Conservation (phyloP, 495 filamentous ascomycete genomes). For the Lophium mytilinum region DNA sequence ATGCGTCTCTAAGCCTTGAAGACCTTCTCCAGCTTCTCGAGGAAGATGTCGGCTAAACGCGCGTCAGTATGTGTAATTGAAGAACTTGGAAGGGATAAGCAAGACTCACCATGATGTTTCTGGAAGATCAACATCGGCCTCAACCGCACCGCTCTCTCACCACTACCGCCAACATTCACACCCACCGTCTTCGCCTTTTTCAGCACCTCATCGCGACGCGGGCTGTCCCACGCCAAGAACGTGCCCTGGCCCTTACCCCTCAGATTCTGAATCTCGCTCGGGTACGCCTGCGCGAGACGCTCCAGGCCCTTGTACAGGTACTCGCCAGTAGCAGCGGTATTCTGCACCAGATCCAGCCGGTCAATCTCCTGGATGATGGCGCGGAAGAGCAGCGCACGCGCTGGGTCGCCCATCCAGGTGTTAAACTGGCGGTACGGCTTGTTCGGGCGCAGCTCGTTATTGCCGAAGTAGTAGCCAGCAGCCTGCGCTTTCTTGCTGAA, state of each 20-base stretch:
- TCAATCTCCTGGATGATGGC: slow-evolving; percentile 89
- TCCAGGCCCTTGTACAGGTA: slow-evolving; percentile 73
- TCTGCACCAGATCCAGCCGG: slow-evolving; percentile 64
- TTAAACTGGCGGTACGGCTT: slow-evolving; percentile 99
- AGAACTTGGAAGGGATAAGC: too few species aligned
- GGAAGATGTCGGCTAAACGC: slow-evolving; percentile 49
- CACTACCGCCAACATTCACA: slow-evolving; percentile 89
- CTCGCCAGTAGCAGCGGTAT: slow-evolving; percentile 73
- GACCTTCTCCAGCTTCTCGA: slow-evolving; percentile 69
- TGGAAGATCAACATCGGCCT: slow-evolving; percentile 96
- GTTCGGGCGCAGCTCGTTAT: slow-evolving; percentile 82
- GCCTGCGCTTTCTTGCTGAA: slow-evolving; percentile 99
- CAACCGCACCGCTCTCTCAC: slow-evolving; percentile 70
- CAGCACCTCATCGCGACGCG: slow-evolving; percentile 75
- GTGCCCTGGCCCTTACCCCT: slow-evolving; percentile 92
- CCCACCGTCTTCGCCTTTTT: slow-evolving; percentile 72
- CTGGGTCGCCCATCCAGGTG: slow-evolving; percentile 99
- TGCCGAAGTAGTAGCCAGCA: slow-evolving; percentile 92
- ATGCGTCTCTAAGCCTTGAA: slow-evolving; percentile 41
- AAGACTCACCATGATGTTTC: slow-evolving; percentile 78
- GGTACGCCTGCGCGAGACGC: slow-evolving; percentile 62
- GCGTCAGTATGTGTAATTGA: slow-evolving; percentile 22
- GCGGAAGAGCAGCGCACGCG: slow-evolving; percentile 81
- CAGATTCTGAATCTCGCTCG: slow-evolving; percentile 77
- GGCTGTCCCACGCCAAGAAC: slow-evolving; percentile 94